A percentile compares a stretch with the other conserved stretches of the same genome.
These are phyloP conservation scores for Xylaria castorea DNA, from an alignment of 495 filamentous ascomycete species.

Conservation along the genomic window DNA sequence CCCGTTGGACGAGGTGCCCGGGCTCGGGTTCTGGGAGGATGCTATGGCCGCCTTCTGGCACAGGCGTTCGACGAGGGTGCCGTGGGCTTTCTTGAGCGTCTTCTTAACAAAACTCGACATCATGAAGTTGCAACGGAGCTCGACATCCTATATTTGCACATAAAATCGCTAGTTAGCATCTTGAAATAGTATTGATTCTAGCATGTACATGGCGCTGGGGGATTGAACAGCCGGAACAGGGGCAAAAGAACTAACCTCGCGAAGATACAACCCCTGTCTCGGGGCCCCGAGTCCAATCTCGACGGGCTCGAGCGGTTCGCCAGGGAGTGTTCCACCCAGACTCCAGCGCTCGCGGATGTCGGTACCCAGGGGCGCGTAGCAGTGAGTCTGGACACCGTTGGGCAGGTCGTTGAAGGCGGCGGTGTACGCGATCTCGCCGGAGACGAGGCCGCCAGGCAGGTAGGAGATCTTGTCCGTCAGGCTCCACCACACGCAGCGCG, in stretches of 20 bases:
- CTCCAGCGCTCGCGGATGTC: constrained; percentile 76
- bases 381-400: constrained; percentile 75
- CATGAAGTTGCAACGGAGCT: constrained; percentile 77
- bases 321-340: constrained; percentile 65
- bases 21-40: constrained; percentile 1
- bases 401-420: constrained; percentile 75
- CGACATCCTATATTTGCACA: constrained; percentile 58
- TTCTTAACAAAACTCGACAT: constrained; percentile 75
- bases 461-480: constrained; percentile 76
- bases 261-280: constrained; percentile 69
- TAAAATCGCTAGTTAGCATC: not conserved
- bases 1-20: not conserved
- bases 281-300: constrained; percentile 70
- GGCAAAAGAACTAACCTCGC: constrained; percentile 52
- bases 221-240: not conserved
- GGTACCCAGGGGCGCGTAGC: constrained; percentile 69
- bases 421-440: constrained; percentile 73
- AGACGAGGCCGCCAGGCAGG: constrained; percentile 68
- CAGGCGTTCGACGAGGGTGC: constrained; percentile 68
- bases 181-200: too few relatives aligned
- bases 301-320: constrained; percentile 62
- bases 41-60: constrained; percentile 55
- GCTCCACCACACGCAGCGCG: constrained; percentile 72
- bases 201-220: too few relatives aligned
- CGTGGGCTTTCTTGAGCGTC: constrained; percentile 74